Conservation (phyloP, 352 stramenopile species). For the Globisporangium nodosum region DNA sequence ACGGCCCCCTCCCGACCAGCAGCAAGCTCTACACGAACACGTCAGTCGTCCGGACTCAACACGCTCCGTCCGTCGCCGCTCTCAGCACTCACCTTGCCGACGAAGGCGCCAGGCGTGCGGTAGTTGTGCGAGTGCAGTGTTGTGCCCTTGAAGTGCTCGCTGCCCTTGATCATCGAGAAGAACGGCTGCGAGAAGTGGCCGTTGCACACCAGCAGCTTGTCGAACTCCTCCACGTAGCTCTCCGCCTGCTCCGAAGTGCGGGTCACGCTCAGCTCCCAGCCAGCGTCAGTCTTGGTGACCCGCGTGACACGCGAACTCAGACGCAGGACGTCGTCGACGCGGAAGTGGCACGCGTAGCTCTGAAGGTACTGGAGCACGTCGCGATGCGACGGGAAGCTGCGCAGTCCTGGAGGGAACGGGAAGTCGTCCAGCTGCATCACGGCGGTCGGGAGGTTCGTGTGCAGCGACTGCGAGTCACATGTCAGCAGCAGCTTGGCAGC, state of each 20-base stretch:
- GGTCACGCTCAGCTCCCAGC: slow-evolving; percentile 1
- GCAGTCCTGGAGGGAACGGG: slow-evolving; percentile 42
- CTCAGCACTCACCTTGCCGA: slow-evolving; percentile 25
- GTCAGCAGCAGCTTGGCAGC: neutral
- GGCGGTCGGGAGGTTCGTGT: slow-evolving; percentile 70
- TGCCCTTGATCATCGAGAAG: slow-evolving; percentile 36
- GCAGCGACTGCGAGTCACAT: slow-evolving; percentile 40
- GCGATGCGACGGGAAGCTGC: slow-evolving; percentile 55
- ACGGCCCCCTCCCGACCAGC: slow-evolving; percentile 61
- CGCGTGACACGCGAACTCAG: slow-evolving; percentile 47
- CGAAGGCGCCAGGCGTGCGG: slow-evolving; percentile 35
- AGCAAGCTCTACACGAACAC: slow-evolving; percentile 35
- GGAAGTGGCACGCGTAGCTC: slow-evolving; percentile 50
- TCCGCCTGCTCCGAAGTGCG: slow-evolving; percentile 25
- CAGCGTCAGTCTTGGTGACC: slow-evolving; percentile 28
- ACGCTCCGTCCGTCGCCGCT: too few relatives aligned
- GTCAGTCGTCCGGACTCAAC: too few relatives aligned
- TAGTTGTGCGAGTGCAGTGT: slow-evolving; percentile 55
- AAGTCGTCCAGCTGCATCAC: slow-evolving; percentile 80
- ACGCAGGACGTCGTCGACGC: slow-evolving; percentile 40
- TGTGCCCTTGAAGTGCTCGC: slow-evolving; percentile 39
- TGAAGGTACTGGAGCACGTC: slow-evolving; percentile 70
- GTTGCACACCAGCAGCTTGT: slow-evolving; percentile 77
- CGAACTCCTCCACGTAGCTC: slow-evolving; percentile 59
- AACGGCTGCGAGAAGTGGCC: slow-evolving; percentile 68